Evolutionary conservation across 164 flowering plant genomes (phyloP).

Genomic region (Vitis amurensis): DNA sequence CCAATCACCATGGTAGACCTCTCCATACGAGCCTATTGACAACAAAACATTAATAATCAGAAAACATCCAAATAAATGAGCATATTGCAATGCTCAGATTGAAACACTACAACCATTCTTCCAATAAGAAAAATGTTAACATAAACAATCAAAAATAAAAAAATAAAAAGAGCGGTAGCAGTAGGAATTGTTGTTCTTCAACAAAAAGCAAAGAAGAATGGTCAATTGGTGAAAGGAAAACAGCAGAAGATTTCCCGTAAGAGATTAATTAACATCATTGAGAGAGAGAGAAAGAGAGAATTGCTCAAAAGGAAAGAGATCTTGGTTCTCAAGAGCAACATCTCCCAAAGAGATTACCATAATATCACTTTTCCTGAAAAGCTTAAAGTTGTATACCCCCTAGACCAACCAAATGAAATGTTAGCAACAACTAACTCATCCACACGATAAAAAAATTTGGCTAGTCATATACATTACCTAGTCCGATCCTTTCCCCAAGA

Average conservation of each 20-base stretch:
- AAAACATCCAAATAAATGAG: not conserved
- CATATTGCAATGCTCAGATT: not conserved
- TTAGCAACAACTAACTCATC: not conserved
- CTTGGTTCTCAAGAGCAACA: not conserved
- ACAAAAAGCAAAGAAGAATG: too few species aligned
- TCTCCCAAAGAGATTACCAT: not conserved
- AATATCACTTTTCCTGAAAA: too few species aligned
- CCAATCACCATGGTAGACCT: slow-evolving; percentile 98
- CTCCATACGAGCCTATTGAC: slow-evolving; percentile 86
- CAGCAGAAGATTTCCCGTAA: too few species aligned
- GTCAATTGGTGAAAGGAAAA: too few species aligned
- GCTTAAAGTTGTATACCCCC: too few species aligned
- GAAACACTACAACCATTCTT: too few species aligned
- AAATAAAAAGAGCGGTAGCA: too few species aligned
- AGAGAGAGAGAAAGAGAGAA: not conserved
- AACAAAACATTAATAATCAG: slow-evolving; percentile 8
- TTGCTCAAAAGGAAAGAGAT: not conserved
- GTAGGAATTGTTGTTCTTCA: too few species aligned
- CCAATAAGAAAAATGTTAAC: too few species aligned
- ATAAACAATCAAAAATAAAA: too few species aligned
- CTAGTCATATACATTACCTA: slow-evolving; percentile 55
- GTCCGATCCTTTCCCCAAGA: slow-evolving; percentile 94
- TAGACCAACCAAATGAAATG: not conserved
- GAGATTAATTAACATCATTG: too few species aligned
- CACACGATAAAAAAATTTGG: not conserved